Evolutionary conservation across 176 grass and related monocot genomes (phyloP).

Genomic region (Carex kokanica): DNA sequence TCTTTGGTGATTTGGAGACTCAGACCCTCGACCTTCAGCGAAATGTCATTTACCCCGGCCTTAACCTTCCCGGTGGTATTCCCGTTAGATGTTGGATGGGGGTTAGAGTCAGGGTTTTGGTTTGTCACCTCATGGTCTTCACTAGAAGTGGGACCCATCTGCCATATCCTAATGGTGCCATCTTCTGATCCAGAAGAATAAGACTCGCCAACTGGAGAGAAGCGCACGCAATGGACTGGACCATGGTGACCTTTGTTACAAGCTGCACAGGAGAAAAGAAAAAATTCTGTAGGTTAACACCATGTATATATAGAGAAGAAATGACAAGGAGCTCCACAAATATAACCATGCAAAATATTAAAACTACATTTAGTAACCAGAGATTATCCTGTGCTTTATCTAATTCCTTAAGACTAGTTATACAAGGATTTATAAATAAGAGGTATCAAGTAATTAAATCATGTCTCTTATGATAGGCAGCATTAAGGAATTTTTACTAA

Average conservation of each 20-base stretch:
- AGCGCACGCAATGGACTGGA: constrained; percentile 89
- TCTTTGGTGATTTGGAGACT: constrained; percentile 66
- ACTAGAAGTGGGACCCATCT: constrained; percentile 40
- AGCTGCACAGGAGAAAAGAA: constrained; percentile 33
- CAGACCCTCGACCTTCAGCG: constrained; percentile 81
- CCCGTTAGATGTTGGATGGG: constrained; percentile 22
- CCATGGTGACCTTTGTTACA: constrained; percentile 99
- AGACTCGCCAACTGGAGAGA: constrained; percentile 80
- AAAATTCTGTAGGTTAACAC: neutral
- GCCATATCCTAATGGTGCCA: constrained; percentile 94
- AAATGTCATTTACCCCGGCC: constrained; percentile 54
- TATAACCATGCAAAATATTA: neutral
- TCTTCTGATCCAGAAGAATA: constrained; percentile 97
- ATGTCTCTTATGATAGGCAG: neutral
- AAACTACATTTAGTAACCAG: neutral
- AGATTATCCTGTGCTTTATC: neutral
- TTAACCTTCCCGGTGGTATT: constrained; percentile 39
- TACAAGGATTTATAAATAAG: neutral
- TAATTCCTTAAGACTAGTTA: neutral
- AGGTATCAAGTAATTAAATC: neutral
- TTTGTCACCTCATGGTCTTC: constrained; percentile 47
- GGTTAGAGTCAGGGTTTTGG: constrained; percentile 12
- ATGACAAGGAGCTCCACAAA: neutral
- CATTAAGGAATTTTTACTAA: neutral
- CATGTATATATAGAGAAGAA: neutral